These are phyloP conservation scores for Phlebopus sp. DNA, from an alignment of 1,284 basidiomycete genomes.

Conservation along the genomic window DNA sequence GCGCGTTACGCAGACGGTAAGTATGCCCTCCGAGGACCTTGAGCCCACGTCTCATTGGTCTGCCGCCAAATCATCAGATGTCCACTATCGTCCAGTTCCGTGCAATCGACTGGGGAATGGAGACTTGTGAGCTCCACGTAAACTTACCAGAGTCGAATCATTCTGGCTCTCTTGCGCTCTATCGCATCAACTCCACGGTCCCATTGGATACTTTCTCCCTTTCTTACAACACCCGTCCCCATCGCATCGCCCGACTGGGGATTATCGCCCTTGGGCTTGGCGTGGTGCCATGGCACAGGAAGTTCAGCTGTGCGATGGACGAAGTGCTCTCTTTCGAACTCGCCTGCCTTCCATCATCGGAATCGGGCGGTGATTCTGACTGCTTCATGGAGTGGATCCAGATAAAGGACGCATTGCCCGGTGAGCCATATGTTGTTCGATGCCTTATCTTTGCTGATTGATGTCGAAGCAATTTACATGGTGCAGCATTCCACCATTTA, in stretches of 20 bases:
- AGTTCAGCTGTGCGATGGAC: constrained; percentile 2
- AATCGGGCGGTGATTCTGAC: neutral
- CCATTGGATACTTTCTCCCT: constrained; percentile 1
- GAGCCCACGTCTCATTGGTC: neutral
- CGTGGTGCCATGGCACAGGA: neutral
- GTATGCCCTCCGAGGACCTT: neutral
- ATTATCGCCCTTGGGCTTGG: neutral
- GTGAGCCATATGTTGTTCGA: neutral
- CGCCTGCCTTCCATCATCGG: neutral
- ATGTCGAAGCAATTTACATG: neutral
- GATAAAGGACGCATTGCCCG: neutral
- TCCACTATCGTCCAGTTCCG: constrained; percentile 24
- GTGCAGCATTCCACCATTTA: neutral
- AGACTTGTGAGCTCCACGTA: constrained; percentile 17
- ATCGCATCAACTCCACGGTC: constrained; percentile 3
- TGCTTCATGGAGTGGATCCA: neutral
- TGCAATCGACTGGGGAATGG: constrained; percentile 24
- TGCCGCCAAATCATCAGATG: constrained; percentile 10
- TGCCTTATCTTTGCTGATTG: neutral
- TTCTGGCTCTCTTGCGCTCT: neutral
- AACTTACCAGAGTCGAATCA: constrained; percentile 7
- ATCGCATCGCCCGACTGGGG: neutral
- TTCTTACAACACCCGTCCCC: constrained; percentile 2
- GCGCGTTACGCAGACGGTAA: constrained; percentile 7
- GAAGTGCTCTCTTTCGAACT: constrained; percentile 5